phyloP scores from a whole-genome alignment of 2,329 filamentous ascomycete species.

The Neofusicoccum kwambonambiense region DNA sequence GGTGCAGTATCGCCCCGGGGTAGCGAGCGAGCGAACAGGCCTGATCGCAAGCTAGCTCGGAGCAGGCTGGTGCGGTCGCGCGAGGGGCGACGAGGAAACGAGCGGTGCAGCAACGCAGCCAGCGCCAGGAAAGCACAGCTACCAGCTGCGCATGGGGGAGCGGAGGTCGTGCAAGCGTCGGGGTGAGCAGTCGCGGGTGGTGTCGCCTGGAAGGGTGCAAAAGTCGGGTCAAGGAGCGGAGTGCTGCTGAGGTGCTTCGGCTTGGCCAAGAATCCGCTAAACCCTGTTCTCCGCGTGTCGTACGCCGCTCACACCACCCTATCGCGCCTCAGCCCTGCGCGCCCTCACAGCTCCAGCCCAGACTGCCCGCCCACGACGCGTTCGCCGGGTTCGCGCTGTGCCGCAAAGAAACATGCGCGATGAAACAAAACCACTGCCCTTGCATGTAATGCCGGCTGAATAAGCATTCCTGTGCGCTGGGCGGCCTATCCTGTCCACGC shows the following conservation, averaged over 20 bases:
- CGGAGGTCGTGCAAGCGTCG: neutral
- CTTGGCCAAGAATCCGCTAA: slow-evolving; percentile 17
- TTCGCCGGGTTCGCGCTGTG: neutral
- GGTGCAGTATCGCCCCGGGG: slow-evolving; percentile 8
- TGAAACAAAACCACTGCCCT: neutral
- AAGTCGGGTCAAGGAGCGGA: slow-evolving; percentile 19
- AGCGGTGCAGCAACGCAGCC: slow-evolving; percentile 8
- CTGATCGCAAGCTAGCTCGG: slow-evolving; percentile 2
- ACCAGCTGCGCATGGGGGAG: slow-evolving; percentile 5
- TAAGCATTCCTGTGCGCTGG: neutral
- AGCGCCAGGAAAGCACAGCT: slow-evolving; percentile 16
- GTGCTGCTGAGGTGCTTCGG: slow-evolving; percentile 17
- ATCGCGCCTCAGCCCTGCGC: neutral
- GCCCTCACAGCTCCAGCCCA: neutral
- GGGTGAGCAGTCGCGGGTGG: slow-evolving; percentile 3
- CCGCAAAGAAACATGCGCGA: neutral
- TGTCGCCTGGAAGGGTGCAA: slow-evolving; percentile 8
- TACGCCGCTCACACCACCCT: slow-evolving; percentile 17
- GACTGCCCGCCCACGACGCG: neutral
- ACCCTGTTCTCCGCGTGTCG: slow-evolving; percentile 13
- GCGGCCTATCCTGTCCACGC: neutral
- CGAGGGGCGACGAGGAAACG: neutral
- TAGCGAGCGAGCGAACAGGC: slow-evolving; percentile 1
- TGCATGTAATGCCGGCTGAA: neutral
- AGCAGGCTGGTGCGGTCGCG: neutral